A percentile compares a stretch with the other conserved stretches of the same genome.
Conservation (phyloP, 495 filamentous ascomycete genomes). For the Xylaria palmicola region DNA sequence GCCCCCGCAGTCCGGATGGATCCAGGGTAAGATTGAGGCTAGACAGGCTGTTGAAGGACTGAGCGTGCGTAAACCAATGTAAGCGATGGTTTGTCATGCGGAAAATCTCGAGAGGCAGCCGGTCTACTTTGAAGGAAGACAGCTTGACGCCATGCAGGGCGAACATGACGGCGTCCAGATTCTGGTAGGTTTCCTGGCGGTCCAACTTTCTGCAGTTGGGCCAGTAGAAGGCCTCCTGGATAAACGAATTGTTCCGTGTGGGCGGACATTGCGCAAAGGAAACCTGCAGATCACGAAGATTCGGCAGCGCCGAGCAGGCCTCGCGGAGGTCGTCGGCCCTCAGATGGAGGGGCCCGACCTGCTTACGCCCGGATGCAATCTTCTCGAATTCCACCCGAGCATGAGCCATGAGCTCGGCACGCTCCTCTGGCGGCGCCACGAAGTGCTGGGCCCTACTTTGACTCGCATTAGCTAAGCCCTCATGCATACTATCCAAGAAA, state of each 20-base stretch:
- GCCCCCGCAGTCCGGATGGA: slow-evolving; percentile 32
- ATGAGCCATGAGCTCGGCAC: slow-evolving; percentile 35
- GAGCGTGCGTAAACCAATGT: slow-evolving; percentile 46
- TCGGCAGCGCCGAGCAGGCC: slow-evolving; percentile 42
- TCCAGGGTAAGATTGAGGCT: slow-evolving; percentile 42
- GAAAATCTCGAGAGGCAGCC: slow-evolving; percentile 47
- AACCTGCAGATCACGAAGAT: slow-evolving; percentile 43
- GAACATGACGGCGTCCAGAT: slow-evolving; percentile 43
- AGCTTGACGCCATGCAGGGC: slow-evolving; percentile 40
- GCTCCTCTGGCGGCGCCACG: slow-evolving; percentile 38
- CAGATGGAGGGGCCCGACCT: slow-evolving; percentile 39
- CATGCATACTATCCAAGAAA: not conserved
- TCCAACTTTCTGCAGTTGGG: slow-evolving; percentile 45
- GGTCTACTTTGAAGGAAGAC: slow-evolving; percentile 43
- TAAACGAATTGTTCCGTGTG: slow-evolving; percentile 34
- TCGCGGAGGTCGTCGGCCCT: slow-evolving; percentile 40
- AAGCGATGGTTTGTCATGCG: slow-evolving; percentile 34
- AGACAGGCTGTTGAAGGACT: slow-evolving; percentile 39
- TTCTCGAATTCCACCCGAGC: slow-evolving; percentile 39
- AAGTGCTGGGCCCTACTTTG: slow-evolving; percentile 41
- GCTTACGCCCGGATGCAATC: slow-evolving; percentile 34
- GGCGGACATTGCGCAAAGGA: slow-evolving; percentile 42
- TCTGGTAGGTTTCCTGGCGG: slow-evolving; percentile 40
- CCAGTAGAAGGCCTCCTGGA: slow-evolving; percentile 39
- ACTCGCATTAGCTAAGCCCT: not conserved